These are phyloP conservation scores for Rhytidhysteron rufulum DNA, from an alignment of 2,329 filamentous ascomycete genomes.

Conservation along the genomic window DNA sequence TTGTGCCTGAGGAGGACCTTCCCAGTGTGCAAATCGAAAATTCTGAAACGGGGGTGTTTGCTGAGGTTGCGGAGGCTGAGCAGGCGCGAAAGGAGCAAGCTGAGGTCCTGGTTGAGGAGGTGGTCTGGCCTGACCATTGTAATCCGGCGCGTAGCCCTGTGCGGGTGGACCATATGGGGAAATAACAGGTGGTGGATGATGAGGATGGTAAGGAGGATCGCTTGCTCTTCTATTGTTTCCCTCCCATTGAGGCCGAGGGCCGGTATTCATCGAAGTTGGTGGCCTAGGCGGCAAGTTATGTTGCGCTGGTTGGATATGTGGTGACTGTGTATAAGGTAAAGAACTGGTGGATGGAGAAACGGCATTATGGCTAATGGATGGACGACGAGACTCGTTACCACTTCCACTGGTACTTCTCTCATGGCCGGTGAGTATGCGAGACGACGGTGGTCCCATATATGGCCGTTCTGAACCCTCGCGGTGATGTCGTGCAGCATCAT, in stretches of 20 bases:
- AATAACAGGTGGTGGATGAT: conserved; percentile 16
- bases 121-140: conserved; percentile 6
- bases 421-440: conserved; percentile 12
- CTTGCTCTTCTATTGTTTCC: no score
- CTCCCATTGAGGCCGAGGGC: conserved; percentile 19
- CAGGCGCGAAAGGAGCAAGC: conserved; percentile 2
- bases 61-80: background rate
- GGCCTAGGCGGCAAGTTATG: conserved; percentile 15
- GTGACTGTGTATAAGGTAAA: conserved; percentile 12
- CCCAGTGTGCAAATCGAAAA: conserved; percentile 2
- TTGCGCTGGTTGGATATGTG: conserved; percentile 12
- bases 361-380: conserved; percentile 17
- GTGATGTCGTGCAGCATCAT: conserved; percentile 16
- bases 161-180: conserved; percentile 22
- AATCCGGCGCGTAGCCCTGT: conserved; percentile 21
- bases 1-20: background rate
- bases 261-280: conserved; percentile 23
- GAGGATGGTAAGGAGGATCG: conserved; percentile 24
- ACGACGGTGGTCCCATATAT: conserved; percentile 10
- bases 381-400: conserved; percentile 21
- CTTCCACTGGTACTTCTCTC: conserved; percentile 19
- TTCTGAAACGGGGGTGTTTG: background rate
- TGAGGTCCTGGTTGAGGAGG: conserved; percentile 2
- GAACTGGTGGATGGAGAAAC: conserved; percentile 14
- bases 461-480: conserved; percentile 16